Evolutionary conservation across 1,284 basidiomycete species (phyloP), one percentile per base, ranked within the genome.

Genomic region (Uromyces viciae-fabae): DNA sequence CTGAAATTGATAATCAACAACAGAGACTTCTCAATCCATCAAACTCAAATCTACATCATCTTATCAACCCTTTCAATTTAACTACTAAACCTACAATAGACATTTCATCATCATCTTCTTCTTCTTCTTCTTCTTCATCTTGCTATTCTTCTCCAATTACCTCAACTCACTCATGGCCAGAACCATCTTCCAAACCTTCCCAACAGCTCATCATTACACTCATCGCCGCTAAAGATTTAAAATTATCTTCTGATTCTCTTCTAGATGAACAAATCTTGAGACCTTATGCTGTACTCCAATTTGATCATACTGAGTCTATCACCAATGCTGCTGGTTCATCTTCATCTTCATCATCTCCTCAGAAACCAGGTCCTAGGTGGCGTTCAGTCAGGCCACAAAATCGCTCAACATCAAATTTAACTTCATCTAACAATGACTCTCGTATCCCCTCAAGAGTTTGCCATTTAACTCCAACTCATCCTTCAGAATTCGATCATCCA

Each of bases 251-350:
- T 8, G 19, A 38, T 25, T 36, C 33, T 33, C 46, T 22, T 8
- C 73, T 22, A 17, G 22, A 19, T 38, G 33, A 2, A 11, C 87
- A 25, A 15, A 60, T 49, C 38, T 33, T 31, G 22, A 90, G 92
- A 36, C 97, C 96, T 19, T 99, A 99, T 86, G 94, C 95, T 83
- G 96, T 99, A 85, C 94, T 97, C 84, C 93, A 95, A 86, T 99
- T 98, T 86, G 96, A 99, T 88, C 94, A 98, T 87, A 98, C 95
- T 89, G 96, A 99, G 87, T 99, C 98, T 86, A 92, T 99, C 93
- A 92, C 66, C 85, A 75, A 64, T 89, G 54, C 60, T n/a, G 68
- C 77, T 28, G 31, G n/a, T 4, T 33, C 60, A 69, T 11, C 31
- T 25, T 14, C 68, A 49, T 38, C 38, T 14, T 25, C 42, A 42